Evolutionary conservation across 2,329 filamentous ascomycete species (phyloP).

Genomic region (Diaporthe vexans): DNA sequence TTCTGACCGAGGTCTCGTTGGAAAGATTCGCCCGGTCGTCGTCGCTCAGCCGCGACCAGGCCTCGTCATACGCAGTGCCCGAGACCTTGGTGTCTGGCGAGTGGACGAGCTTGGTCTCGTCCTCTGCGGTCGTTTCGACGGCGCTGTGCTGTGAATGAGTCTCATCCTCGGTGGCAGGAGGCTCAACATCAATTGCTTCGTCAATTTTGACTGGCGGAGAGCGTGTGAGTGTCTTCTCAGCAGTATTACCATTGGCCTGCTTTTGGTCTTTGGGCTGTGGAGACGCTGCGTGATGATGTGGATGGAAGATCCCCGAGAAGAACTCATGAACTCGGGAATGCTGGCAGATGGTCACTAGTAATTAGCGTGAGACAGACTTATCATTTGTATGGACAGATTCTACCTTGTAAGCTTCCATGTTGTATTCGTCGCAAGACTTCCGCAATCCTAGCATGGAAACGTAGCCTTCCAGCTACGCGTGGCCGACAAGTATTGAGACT

Average conservation of each 20-base stretch:
- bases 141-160: neutral
- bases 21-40: neutral
- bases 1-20: neutral
- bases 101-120: neutral
- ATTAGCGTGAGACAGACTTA: neutral
- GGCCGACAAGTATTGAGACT: neutral
- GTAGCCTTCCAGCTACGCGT: neutral
- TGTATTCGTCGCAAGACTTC: neutral
- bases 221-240: neutral
- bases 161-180: neutral
- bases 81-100: neutral
- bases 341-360: neutral
- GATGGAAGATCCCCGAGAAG: neutral
- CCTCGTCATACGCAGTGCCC: conserved; percentile 4
- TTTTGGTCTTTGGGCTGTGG: neutral
- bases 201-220: neutral
- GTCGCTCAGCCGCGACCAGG: neutral
- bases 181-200: neutral
- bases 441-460: neutral
- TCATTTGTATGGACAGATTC: too few relatives aligned
- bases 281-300: neutral
- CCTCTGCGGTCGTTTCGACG: neutral
- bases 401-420: conserved; percentile 10
- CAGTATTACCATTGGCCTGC: neutral
- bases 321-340: neutral